Evolutionary conservation across 345 rosid species (phyloP).

Genomic region (Dipteronia sinensis): DNA sequence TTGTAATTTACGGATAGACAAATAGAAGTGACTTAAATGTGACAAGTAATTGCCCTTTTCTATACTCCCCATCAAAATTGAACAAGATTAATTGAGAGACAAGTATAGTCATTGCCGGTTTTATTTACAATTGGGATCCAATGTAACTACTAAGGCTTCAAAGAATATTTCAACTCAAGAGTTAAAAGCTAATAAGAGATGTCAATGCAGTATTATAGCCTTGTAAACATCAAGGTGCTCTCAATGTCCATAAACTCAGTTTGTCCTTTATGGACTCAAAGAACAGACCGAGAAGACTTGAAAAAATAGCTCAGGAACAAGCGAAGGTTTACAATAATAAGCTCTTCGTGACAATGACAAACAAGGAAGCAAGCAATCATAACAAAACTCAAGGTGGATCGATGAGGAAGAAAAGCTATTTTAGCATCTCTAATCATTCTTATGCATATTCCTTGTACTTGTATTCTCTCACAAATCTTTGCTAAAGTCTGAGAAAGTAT

Average conservation of each 20-base stretch:
- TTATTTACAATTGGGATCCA: not conserved
- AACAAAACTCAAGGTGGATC: not conserved
- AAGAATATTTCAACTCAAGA: not conserved
- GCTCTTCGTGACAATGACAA: not conserved
- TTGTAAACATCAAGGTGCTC: not conserved
- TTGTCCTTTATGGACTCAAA: not conserved
- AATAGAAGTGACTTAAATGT: too few species aligned
- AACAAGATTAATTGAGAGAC: not conserved
- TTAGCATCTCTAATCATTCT: too few species aligned
- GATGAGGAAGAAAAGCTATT: not conserved
- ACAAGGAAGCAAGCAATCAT: not conserved
- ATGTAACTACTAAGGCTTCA: not conserved
- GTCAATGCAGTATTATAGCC: not conserved
- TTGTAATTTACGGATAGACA: too few species aligned
- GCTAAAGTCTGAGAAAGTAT: not conserved
- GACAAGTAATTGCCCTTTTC: too few species aligned
- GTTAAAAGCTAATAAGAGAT: not conserved
- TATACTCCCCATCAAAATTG: too few species aligned
- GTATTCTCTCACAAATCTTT: not conserved
- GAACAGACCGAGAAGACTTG: not conserved
- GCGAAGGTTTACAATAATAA: not conserved
- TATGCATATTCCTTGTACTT: not conserved
- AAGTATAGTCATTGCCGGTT: not conserved
- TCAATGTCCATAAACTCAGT: not conserved
- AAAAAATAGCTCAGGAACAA: not conserved